Conservation (phyloP, 1,139 yeast genomes). For the Hemisphaericaspora xylanilytica region DNA sequence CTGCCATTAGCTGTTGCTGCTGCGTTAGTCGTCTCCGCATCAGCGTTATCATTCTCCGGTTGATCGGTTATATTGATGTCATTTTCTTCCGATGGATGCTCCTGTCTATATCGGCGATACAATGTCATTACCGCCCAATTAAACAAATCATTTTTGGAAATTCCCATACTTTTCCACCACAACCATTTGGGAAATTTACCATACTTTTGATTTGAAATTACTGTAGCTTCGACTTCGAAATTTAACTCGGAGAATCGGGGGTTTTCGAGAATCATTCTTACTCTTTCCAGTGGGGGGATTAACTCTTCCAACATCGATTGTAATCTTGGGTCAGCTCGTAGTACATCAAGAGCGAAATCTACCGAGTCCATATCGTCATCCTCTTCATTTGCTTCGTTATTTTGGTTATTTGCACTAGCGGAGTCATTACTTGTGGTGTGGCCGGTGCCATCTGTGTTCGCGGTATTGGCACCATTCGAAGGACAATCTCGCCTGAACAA, state of each 20-base stretch:
- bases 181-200: conserved; percentile 33
- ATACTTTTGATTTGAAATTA: conserved; percentile 34
- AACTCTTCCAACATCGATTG: conserved; percentile 41
- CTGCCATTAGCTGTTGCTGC: too few species aligned
- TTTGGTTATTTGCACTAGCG: conserved; percentile 3
- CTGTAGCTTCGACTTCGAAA: conserved; percentile 45
- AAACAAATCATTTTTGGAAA: conserved; percentile 44
- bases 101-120: conserved; percentile 24
- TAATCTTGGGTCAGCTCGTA: conserved; percentile 40
- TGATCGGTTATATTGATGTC: neutral
- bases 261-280: conserved; percentile 32
- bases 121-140: conserved; percentile 50
- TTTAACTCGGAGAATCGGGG: conserved; percentile 26
- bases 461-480: neutral
- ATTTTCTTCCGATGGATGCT: conserved; percentile 6
- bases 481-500: conserved; percentile 34
- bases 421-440: conserved; percentile 11
- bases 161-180: conserved; percentile 59
- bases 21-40: neutral
- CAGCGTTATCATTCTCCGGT: neutral
- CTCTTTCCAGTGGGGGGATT: conserved; percentile 41
- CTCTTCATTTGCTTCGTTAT: conserved; percentile 9
- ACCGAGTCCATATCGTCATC: conserved; percentile 24
- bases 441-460: conserved; percentile 16
- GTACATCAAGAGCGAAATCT: conserved; percentile 38